Base-by-base conservation (phyloP, 768 basidiomycete species). In the Boletus tomentosulus region DNA sequence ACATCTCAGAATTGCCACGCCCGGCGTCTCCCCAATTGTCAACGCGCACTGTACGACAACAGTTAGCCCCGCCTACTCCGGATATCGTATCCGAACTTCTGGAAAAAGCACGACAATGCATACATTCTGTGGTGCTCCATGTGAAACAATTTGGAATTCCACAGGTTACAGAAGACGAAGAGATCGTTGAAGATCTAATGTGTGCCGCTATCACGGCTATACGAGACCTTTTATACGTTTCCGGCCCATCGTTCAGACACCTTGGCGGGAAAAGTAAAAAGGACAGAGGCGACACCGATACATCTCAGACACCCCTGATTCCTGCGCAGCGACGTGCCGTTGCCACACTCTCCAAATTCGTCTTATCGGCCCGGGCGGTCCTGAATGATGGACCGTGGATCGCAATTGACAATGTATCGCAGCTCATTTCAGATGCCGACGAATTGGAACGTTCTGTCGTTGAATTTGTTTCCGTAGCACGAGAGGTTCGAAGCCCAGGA, bases 301-400 rank as follows among this genome's bases (percentile, higher is more conserved):
- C 76, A 5, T 73, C 80, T 5, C 78, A 81, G 54, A 75, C 82
- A 4, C 72, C 85, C 4, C 71, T 92, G 16, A 86, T 91, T 66
- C 85, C 86, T 2, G 84, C 85, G 1, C 89, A 91, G 56, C 78
- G 90, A 49, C 89, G 89, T 54, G 85, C 92, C 19, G 87, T 91
- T 4, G 89, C 91, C 0, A 92, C 91, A 0, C 77, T 95, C 4
- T 93, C 91, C 35, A 87, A 93, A 65, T 81, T 97, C 28, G 86
- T 95, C 33, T 78, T 95, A 2, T 91, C 89, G 10, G 85, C 89
- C 1, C 85, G 93, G 27, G 92, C 94, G 2, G 83, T 89, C 66
- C 76, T 86, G 3, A 81, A 77, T 48, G 60, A 69, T 50, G 70
- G 60, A 2, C 65, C 68, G 0, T 66, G 69, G 71, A 60, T 35